Base-by-base conservation (phyloP, 768 basidiomycete species). In the Tubosaeta sp. region DNA sequence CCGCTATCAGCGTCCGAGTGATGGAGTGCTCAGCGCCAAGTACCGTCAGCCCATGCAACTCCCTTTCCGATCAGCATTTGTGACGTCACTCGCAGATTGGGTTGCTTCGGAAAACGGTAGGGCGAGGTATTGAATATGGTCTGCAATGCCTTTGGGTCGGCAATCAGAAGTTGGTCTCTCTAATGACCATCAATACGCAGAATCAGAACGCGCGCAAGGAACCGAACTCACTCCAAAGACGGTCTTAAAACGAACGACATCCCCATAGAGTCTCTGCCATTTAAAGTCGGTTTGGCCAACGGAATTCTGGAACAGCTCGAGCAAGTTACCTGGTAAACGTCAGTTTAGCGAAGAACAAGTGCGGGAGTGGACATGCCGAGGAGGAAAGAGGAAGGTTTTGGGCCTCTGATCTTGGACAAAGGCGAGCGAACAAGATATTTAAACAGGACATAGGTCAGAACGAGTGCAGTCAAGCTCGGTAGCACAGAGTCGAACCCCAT, bases 81-180 rank as follows among this genome's bases (percentile, higher is more conserved):
- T 12, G 60, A 45, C 9, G 58, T 27, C 12, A 56, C 48, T 26
- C 63, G 58, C 51, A 62, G 51, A 16, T 72, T 61, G 17, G 34
- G 51, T 26, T 50, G 71, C 50, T 77, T 80, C 25, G 59, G 62
- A 52, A 73, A 80, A 22, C 65, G 65, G 52, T 80, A 76, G 2
- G 37, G 22, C 45, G 45, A 46, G 5, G 32, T 46, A 26, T 72
- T 71, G 51, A 73, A 71, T 32, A 80, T 67, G 42, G 56, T 58
- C 35, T 64, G 65, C 2, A 71, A 38, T 4, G 77, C 78, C 55
- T 79, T 79, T 5, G 76, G 72, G 59, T 81, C 78, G 8, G 75
- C 65, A 2, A 80, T 58, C 31, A 78, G 59, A 13, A 80, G 72
- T 22, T 72, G 66, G 49, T 78, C 72, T 56, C 71, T 72, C 78